Base-by-base conservation (phyloP, 352 stramenopile species). In the Globisporangium abappressorium region DNA sequence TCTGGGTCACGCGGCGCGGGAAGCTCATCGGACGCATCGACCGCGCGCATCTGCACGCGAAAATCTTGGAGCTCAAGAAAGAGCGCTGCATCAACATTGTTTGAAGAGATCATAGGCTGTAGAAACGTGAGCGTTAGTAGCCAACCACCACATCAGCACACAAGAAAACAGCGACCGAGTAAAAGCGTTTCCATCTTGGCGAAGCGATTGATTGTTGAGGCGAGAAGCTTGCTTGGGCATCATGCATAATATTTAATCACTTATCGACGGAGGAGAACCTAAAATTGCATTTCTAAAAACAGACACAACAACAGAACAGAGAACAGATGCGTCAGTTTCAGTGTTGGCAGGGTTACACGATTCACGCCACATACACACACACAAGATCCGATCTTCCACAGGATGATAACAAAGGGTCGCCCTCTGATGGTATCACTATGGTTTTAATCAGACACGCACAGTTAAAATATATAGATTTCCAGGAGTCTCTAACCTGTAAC, bases 1-100 rank as follows among this genome's bases (percentile, higher is more conserved):
- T 89, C 43, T 89, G 81, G 68, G 79, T 88, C 20, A 86, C 75
- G 36, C 78, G 73, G 0, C 86, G 73, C 30, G 83, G 83, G n/a
- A 65, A 72, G 2, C 76, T 92, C 26, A 66, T 86, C 5, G 85
- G 81, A 20, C 69, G 85, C 22, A 81, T 92, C 36, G 76, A 79
- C 22, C 75, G 81, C 15, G 72, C 80, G 46, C 75, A 79, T n/a
- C 69, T 90, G 24, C 80, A 82, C 57, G 60, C 58, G 1, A 70
- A 74, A 1, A 64, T 88, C 46, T 60, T 74, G 22, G 76, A 73
- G 57, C 76, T 85, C 34, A 64, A 74, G 41, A 68, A 51, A 15
- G 71, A 69, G 51, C 28, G 51, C 20, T 34, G 57, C 12, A 33
- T 47, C 43, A 54, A 65, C 14, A 55, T 72, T 7, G 65, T 77